Base-by-base conservation (phyloP, 441 rosid species). In the Melastoma candidum region DNA sequence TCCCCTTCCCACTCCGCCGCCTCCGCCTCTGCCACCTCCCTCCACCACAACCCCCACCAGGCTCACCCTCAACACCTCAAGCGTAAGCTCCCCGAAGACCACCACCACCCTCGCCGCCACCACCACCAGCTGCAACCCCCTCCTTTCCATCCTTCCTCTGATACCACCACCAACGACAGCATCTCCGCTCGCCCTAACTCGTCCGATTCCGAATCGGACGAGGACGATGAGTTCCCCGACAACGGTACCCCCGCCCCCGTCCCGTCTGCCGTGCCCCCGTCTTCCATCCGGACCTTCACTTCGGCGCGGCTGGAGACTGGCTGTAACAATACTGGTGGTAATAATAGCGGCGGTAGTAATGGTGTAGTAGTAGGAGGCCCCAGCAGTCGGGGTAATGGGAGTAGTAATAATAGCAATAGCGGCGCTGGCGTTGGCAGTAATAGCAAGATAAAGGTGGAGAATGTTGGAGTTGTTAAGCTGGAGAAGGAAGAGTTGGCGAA, bases 1-100 rank as follows among this genome's bases (percentile, higher is more conserved):
- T 90, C 97, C n/a, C 97, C 96, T 2, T 94, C 99, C 47, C 95
- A 90, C 67, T 94, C 99, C 8, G 97, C 64, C 51, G 64, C 98
- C 32, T 87, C 95, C 47, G 96, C 87, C 50, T 89, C 97, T 54
- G 97, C 84, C 72, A 77, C 97, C 44, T 90, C 97, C 26, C 41
- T 36, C 7, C 41, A 36, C 7, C 41, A 36, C 41, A 36, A 36
- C 41, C 8, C 41, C 36, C 36, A 29, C 36, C 36, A 3, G 36
- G 7, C 36, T 29, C 36, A 29, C 36, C 90, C 96, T 26, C 77
- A 83, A 71, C 99, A 80, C 66, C 66, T 55, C 74, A 84, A 90
- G 68, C 96, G 99, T 63, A 94, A 90, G 70, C 83, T 87, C 48
- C 90, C 95, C 1, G 90, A 85, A 9, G 80, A 36, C 83, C 4